Evolutionary conservation across 2,329 filamentous ascomycete genomes (phyloP).

Genomic region (Cryphonectria parasitica): DNA sequence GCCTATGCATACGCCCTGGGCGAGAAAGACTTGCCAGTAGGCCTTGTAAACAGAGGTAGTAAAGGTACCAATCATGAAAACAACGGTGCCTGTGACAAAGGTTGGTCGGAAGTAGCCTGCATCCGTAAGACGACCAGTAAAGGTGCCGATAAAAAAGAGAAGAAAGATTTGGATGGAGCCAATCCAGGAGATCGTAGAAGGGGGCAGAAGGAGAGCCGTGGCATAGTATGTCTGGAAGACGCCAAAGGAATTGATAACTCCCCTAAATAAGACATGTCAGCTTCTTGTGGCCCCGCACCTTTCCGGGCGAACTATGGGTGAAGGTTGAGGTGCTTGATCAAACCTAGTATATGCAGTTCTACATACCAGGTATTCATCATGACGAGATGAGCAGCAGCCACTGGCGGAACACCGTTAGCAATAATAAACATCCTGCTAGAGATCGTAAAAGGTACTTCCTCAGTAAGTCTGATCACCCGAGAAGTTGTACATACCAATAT

Average conservation of each 20-base stretch:
- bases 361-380: neutral
- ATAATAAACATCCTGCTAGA: neutral
- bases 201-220: neutral
- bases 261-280: neutral
- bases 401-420: neutral
- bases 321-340: neutral
- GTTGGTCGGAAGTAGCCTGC: neutral
- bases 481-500: neutral
- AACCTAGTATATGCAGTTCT: neutral
- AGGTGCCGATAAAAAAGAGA: neutral
- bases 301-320: neutral
- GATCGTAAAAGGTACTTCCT: neutral
- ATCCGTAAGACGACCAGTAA: neutral
- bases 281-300: neutral
- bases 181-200: neutral
- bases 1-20: constrained; percentile 51
- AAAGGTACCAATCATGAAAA: neutral
- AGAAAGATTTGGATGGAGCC: neutral
- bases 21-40: constrained; percentile 51
- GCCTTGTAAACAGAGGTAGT: constrained; percentile 33
- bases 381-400: neutral
- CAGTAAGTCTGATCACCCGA: neutral
- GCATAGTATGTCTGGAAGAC: neutral
- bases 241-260: neutral
- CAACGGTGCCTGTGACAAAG: neutral